Evolutionary conservation across 352 stramenopile genomes (phyloP).

Genomic region (Pythium folliculosum): DNA sequence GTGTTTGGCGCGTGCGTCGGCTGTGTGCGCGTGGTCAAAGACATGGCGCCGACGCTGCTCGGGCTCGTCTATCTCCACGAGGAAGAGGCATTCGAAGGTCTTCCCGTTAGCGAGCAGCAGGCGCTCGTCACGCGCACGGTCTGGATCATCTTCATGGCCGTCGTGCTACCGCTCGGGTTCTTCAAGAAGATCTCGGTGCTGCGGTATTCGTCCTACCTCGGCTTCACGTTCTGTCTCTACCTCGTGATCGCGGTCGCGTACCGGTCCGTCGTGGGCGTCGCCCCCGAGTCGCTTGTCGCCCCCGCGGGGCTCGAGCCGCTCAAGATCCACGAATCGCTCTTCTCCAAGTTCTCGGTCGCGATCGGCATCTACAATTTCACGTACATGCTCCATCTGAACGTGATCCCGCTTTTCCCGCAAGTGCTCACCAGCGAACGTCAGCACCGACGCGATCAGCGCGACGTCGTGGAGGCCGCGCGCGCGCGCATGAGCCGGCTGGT

Average conservation of each 20-base stretch:
- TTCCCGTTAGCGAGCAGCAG: constrained; percentile 37
- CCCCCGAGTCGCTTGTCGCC: neutral
- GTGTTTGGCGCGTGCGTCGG: constrained; percentile 80
- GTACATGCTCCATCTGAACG: constrained; percentile 83
- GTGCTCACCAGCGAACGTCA: constrained; percentile 33
- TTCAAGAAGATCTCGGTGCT: constrained; percentile 76
- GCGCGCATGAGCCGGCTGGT: constrained; percentile 50
- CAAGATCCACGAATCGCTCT: constrained; percentile 29
- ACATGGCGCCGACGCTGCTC: constrained; percentile 71
- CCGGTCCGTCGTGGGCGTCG: constrained; percentile 32
- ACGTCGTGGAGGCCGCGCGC: constrained; percentile 25
- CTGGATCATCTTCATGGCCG: constrained; percentile 62
- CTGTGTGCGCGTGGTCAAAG: constrained; percentile 66
- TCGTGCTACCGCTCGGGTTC: constrained; percentile 64
- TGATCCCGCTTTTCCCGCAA: constrained; percentile 70
- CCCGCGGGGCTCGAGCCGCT: constrained; percentile 5
- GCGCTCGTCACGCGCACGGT: constrained; percentile 38
- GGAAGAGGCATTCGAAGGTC: constrained; percentile 26
- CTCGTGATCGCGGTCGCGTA: constrained; percentile 65
- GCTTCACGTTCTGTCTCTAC: constrained; percentile 71
- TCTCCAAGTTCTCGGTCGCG: constrained; percentile 57
- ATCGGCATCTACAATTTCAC: constrained; percentile 86
- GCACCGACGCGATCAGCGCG: neutral
- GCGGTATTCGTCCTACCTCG: constrained; percentile 75
- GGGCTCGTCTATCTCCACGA: constrained; percentile 35